phyloP scores from a whole-genome alignment of 805 yeast genomes.

The Candida rishiriensis region DNA sequence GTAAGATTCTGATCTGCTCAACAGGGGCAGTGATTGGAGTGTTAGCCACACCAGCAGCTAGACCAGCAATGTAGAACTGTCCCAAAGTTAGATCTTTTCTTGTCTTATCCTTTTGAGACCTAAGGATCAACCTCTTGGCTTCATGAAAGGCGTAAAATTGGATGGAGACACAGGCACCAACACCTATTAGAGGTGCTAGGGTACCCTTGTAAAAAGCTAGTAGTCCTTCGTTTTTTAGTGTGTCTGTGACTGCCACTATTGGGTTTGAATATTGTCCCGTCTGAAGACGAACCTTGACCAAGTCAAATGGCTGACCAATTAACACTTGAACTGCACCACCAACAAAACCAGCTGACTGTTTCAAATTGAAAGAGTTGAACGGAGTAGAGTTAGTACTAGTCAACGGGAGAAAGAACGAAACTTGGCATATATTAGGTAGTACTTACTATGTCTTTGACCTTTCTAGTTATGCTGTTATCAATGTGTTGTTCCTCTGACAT shows the following conservation, averaged over 20 bases:
- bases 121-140: constrained; percentile 52
- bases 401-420: no score
- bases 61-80: constrained; percentile 60
- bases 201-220: constrained; percentile 64
- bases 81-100: constrained; percentile 39
- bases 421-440: not conserved
- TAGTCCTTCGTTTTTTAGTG: constrained; percentile 57
- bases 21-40: constrained; percentile 61
- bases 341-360: constrained; percentile 43
- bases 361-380: not conserved
- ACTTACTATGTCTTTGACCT: constrained; percentile 45
- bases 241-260: constrained; percentile 44
- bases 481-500: constrained; percentile 10
- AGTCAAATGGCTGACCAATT: constrained; percentile 66
- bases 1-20: constrained; percentile 59
- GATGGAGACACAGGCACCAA: constrained; percentile 63
- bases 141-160: constrained; percentile 73
- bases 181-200: constrained; percentile 65
- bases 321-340: constrained; percentile 54
- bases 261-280: constrained; percentile 61
- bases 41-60: constrained; percentile 62
- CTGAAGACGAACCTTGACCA: constrained; percentile 65
- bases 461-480: constrained; percentile 37
- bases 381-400: not conserved
- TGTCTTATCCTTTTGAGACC: constrained; percentile 12